Conservation (phyloP, 2,329 filamentous ascomycete genomes). For the Stromatinia cepivora region DNA sequence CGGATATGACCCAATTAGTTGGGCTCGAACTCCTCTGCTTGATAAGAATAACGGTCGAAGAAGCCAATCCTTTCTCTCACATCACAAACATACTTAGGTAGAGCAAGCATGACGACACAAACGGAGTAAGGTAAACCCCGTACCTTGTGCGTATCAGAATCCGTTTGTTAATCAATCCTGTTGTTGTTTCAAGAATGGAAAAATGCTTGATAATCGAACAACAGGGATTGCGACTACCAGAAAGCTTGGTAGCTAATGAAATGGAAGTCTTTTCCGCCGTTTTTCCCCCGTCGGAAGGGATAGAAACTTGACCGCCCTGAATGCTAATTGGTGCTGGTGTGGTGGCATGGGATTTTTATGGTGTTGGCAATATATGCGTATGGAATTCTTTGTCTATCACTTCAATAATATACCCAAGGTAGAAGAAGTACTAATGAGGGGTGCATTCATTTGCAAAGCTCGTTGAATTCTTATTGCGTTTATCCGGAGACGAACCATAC, state of each 20-base stretch:
- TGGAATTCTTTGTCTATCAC: background rate
- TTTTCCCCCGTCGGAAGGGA: background rate
- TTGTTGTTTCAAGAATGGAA: conserved; percentile 10
- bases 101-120: conserved; percentile 2
- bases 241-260: background rate
- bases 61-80: background rate
- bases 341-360: background rate
- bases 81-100: background rate
- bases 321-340: background rate
- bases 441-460: background rate
- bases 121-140: background rate
- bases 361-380: background rate
- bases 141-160: background rate
- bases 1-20: background rate
- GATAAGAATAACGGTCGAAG: background rate
- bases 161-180: background rate
- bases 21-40: background rate
- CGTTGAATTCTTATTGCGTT: too few species aligned
- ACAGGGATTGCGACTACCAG: background rate
- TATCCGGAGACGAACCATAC: background rate
- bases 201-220: conserved; percentile 11
- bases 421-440: background rate
- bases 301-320: background rate
- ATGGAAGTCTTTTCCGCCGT: background rate
- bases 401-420: background rate